A percentile compares a stretch with the other conserved stretches of the same genome.
Conservation (phyloP, 2,329 filamentous ascomycete species). For the Scortechinia acanthostroma region DNA sequence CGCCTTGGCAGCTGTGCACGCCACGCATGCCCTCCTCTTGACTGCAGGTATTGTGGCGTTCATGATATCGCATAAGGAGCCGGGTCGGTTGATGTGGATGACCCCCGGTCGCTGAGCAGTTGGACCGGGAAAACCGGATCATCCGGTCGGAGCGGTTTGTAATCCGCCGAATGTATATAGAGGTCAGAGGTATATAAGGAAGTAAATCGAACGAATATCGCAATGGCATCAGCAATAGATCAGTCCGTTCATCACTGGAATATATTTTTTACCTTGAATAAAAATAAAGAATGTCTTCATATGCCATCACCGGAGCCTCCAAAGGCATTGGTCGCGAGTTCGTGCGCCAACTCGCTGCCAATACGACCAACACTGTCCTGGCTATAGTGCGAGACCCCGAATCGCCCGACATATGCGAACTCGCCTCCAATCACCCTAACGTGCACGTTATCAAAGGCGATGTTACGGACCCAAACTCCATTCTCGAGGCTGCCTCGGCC, state of each 20-base stretch:
- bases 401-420: constrained; percentile 12
- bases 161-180: too few species aligned
- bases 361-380: constrained; percentile 22
- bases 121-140: not conserved
- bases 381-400: constrained; percentile 24
- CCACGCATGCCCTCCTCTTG: constrained; percentile 13
- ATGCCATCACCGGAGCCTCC: constrained; percentile 21
- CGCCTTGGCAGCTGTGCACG: constrained; percentile 12
- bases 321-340: constrained; percentile 22
- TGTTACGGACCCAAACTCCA: constrained; percentile 17
- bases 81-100: too few species aligned
- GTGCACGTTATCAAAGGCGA: constrained; percentile 26
- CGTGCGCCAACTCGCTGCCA: constrained; percentile 16
- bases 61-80: too few species aligned
- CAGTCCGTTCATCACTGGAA: not conserved
- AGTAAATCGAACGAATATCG: not conserved
- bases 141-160: not conserved
- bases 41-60: constrained; percentile 5
- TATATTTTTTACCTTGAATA: not conserved
- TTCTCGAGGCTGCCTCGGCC: constrained; percentile 20
- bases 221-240: not conserved
- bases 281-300: constrained; percentile 15
- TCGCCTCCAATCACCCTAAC: constrained; percentile 17
- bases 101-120: not conserved
- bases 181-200: not conserved